Evolutionary conservation across 1,139 yeast genomes (phyloP), one percentile per base, ranked within the genome.

Genomic region (Suhomyces anneliseae): DNA sequence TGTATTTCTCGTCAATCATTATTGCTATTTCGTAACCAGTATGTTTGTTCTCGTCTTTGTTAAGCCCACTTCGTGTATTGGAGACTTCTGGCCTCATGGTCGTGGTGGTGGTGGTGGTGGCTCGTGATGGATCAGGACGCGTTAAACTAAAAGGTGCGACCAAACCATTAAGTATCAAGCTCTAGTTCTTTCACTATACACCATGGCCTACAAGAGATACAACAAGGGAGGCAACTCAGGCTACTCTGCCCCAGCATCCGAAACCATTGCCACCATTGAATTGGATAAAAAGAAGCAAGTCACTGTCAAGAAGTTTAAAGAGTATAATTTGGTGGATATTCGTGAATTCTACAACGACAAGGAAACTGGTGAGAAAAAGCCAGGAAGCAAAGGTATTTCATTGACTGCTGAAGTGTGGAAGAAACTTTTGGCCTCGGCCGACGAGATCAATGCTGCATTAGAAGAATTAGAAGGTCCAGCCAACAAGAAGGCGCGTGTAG

Each of bases 341-440:
- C 77, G 97, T 47, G 96, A 90, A 63, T 89, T 74, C 68, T 90
- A 87, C 66, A 66, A 76, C 48, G 90, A 84, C 56, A 78, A 80
- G 43, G 76, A 74, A 3, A 74, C 81, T 9, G 79, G 81, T 10
- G 85, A 81, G 50, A 72, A 80, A 67, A 74, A 72, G 53, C 97
- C 97, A 0, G 95, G 95, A 0, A 84, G 83, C 60, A 90, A 90
- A 72, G 96, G 97, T 1, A 87, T 90, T 27, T 82, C 96, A 1
- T 67, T 90, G 48, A 85, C 90, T 1, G 83, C 78, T 54, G 95
- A 83, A 19, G 76, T 78, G 34, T 90, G 95, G 87, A 70, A 68
- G 40, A 74, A 70, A 46, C 66, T 90, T 38, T 55, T 83, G 45
- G 79, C 73, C 34, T 70, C 76, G 39, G 66, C 74, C n/a, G 77